These are phyloP conservation scores for Retiboletus flavoniger DNA, from an alignment of 1,284 basidiomycete genomes.

Conservation along the genomic window DNA sequence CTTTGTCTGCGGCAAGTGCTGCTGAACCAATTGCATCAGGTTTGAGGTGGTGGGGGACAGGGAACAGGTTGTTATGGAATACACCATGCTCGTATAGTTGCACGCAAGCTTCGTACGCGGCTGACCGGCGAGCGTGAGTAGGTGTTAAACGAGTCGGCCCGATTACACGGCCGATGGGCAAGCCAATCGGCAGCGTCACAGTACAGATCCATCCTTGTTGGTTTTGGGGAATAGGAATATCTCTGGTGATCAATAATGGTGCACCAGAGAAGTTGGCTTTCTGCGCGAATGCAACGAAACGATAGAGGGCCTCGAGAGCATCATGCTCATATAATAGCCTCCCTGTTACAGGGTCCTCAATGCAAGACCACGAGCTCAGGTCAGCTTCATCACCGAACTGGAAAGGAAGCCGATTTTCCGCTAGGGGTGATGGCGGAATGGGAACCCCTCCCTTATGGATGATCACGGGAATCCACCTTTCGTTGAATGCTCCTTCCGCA, in stretches of 20 bases:
- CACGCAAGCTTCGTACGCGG: constrained; percentile 55
- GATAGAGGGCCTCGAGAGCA: constrained; percentile 54
- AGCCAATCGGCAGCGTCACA: constrained; percentile 46
- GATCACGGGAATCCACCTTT: constrained; percentile 47
- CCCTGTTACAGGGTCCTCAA: constrained; percentile 55
- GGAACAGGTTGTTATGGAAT: constrained; percentile 55
- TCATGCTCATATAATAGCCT: constrained; percentile 54
- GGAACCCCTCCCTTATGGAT: constrained; percentile 40
- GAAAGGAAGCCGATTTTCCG: constrained; percentile 42
- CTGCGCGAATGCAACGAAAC: constrained; percentile 39
- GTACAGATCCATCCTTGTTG: constrained; percentile 44
- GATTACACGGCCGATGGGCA: constrained; percentile 40
- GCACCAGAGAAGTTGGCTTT: constrained; percentile 13
- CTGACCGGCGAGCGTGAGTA: constrained; percentile 54
- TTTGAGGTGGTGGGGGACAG: constrained; percentile 19
- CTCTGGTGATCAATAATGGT: constrained; percentile 43
- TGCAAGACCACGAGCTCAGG: constrained; percentile 26
- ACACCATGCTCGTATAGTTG: constrained; percentile 49
- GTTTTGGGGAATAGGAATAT: constrained; percentile 6
- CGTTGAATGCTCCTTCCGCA: constrained; percentile 27
- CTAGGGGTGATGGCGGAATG: constrained; percentile 46
- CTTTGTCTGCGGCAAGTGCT: constrained; percentile 28
- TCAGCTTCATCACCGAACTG: constrained; percentile 51
- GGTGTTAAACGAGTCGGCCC: constrained; percentile 48
- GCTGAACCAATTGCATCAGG: constrained; percentile 9